phyloP scores from a whole-genome alignment of 306 rosid species.

The Prunus mume region DNA sequence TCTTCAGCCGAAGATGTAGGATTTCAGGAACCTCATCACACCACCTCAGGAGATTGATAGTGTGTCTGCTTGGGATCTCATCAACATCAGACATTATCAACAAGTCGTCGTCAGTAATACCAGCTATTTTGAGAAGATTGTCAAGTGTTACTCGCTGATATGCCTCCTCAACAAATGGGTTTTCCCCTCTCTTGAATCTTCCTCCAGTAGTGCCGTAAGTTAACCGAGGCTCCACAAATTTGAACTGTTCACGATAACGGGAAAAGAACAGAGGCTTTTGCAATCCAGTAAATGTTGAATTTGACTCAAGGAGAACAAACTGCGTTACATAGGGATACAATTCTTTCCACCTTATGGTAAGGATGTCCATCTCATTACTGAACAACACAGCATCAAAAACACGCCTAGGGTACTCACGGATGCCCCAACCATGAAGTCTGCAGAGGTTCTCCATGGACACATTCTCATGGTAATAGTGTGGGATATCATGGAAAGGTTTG shows the following conservation, averaged over 20 bases:
- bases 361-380: slow-evolving; percentile 89
- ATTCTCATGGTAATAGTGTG: slow-evolving; percentile 88
- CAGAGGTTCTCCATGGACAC: slow-evolving; percentile 87
- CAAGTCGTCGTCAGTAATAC: slow-evolving; percentile 89
- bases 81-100: slow-evolving; percentile 98
- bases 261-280: slow-evolving; percentile 71
- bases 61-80: slow-evolving; percentile 98
- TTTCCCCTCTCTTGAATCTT: slow-evolving; percentile 80
- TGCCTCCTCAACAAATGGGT: slow-evolving; percentile 98
- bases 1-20: slow-evolving; percentile 87
- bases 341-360: slow-evolving; percentile 86
- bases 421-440: slow-evolving; percentile 94
- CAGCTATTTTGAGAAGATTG: slow-evolving; percentile 80
- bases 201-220: slow-evolving; percentile 83
- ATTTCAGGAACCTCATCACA: slow-evolving; percentile 77
- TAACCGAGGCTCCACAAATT: slow-evolving; percentile 74
- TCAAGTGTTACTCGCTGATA: slow-evolving; percentile 93
- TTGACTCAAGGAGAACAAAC: slow-evolving; percentile 91
- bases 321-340: slow-evolving; percentile 81
- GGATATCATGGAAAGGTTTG: slow-evolving; percentile 71
- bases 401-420: slow-evolving; percentile 88
- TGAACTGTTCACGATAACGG: slow-evolving; percentile 53
- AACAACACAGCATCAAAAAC: slow-evolving; percentile 96
- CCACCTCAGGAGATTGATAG: slow-evolving; percentile 91
- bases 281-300: slow-evolving; percentile 87